phyloP scores from a whole-genome alignment of 2,329 filamentous ascomycete genomes.

The Coleophoma crateriformis region DNA sequence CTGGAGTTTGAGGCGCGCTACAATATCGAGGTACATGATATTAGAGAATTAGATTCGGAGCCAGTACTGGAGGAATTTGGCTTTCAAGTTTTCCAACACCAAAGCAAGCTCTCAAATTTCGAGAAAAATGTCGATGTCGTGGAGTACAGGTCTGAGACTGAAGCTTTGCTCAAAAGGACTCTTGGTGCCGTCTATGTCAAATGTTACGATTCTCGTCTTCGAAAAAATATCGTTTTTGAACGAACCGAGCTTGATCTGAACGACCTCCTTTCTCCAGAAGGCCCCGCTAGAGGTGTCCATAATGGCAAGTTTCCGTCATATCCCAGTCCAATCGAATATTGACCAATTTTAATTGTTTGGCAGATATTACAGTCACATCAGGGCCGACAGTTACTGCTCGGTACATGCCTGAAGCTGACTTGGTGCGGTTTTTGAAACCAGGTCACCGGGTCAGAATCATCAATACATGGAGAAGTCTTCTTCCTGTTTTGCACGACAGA shows the following conservation, averaged over 20 bases:
- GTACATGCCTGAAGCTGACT: slow-evolving; percentile 5
- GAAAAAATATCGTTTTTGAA: slow-evolving; percentile 10
- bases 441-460: slow-evolving; percentile 13
- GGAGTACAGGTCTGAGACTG: slow-evolving; percentile 8
- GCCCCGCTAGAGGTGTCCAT: slow-evolving; percentile 13
- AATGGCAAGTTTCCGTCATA: slow-evolving; percentile 9
- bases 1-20: slow-evolving; percentile 10
- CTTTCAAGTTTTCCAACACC: slow-evolving; percentile 10
- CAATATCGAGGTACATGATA: slow-evolving; percentile 8
- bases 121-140: slow-evolving; percentile 3
- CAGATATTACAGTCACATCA: slow-evolving; percentile 14
- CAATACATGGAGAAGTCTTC: slow-evolving; percentile 20
- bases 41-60: background rate
- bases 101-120: slow-evolving; percentile 7
- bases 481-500: slow-evolving; percentile 16
- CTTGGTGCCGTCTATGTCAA: slow-evolving; percentile 9
- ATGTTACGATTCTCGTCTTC: slow-evolving; percentile 10
- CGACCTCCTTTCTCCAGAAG: slow-evolving; percentile 7
- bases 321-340: background rate
- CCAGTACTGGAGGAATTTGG: slow-evolving; percentile 4
- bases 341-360: background rate
- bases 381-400: slow-evolving; percentile 10
- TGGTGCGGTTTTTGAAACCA: slow-evolving; percentile 7
- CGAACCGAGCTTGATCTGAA: slow-evolving; percentile 2
- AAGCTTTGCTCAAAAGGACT: slow-evolving; percentile 7